Percentiles rank a stretch among this genome's conserved stretches.
These are phyloP conservation scores for Fusarium duplospermum DNA, from an alignment of 2,329 filamentous ascomycete genomes.

Conservation along the genomic window DNA sequence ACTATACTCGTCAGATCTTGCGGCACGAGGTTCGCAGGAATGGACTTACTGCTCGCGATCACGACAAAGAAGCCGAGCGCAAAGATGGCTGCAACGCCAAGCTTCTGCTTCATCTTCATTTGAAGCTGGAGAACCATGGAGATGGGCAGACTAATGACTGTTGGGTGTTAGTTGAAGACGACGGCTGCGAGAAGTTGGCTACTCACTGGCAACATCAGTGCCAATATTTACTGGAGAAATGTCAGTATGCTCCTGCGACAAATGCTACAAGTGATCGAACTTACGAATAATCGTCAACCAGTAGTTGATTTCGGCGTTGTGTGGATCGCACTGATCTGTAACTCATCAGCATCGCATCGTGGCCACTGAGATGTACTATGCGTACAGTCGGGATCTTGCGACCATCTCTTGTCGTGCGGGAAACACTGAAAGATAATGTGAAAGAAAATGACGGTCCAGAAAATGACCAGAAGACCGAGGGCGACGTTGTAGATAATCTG, in stretches of 20 bases:
- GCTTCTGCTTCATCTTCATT: constrained; percentile 48
- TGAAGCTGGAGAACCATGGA: constrained; percentile 50
- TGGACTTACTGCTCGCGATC: constrained; percentile 44
- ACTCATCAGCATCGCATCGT: background rate
- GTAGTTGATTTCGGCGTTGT: constrained; percentile 33
- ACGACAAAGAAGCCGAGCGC: constrained; percentile 48
- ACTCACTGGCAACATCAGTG: constrained; percentile 39
- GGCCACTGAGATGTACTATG: background rate
- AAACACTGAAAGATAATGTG: constrained; percentile 55
- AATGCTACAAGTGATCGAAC: accelerated
- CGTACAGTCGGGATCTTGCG: constrained; percentile 41
- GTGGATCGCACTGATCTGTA: constrained; percentile 36
- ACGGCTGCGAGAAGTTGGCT: accelerated
- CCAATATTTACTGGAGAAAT: constrained; percentile 30
- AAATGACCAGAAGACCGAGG: constrained; percentile 45
- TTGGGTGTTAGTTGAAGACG: background rate
- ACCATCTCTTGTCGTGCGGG: constrained; percentile 49
- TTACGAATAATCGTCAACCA: constrained; percentile 40
- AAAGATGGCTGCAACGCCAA: constrained; percentile 48
- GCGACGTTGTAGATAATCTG: constrained; percentile 53
- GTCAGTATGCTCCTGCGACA: background rate
- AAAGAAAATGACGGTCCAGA: constrained; percentile 51
- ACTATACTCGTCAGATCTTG: constrained; percentile 29
- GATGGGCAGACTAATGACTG: constrained; percentile 49
- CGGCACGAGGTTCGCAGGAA: accelerated